These are phyloP conservation scores for Nyctanthes arbortristis DNA, from an alignment of 257 asterid genomes.

Conservation along the genomic window DNA sequence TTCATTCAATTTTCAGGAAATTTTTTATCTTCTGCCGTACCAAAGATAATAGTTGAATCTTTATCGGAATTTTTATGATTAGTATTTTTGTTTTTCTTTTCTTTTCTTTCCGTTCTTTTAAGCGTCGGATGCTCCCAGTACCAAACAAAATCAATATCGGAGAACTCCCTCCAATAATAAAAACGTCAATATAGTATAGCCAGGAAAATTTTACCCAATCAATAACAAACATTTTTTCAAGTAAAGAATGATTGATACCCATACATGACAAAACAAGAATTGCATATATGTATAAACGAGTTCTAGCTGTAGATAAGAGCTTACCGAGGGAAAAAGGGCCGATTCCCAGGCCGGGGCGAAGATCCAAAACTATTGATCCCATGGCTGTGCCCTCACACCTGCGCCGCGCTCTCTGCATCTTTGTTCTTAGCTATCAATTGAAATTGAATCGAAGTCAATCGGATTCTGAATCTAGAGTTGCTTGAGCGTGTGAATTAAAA, in stretches of 20 bases:
- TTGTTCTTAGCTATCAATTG: too few relatives aligned
- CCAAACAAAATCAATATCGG: background rate
- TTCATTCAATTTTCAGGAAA: too few relatives aligned
- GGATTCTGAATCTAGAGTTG: conserved; percentile 16
- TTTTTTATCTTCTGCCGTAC: too few relatives aligned
- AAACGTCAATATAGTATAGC: background rate
- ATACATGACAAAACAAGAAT: too few relatives aligned
- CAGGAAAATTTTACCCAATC: background rate
- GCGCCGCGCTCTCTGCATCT: conserved; percentile 75
- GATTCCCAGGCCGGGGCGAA: conserved; percentile 78
- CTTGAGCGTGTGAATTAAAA: conserved; percentile 19
- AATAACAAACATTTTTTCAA: background rate
- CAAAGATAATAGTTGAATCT: too few relatives aligned
- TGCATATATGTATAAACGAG: background rate
- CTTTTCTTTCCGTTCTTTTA: too few relatives aligned
- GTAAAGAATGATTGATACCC: background rate
- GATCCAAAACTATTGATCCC: conserved; percentile 84
- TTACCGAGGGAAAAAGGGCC: conserved; percentile 85
- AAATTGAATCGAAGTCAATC: conserved; percentile 13
- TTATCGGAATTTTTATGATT: too few relatives aligned
- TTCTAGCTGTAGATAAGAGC: background rate
- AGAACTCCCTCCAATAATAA: background rate
- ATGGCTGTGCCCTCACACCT: conserved; percentile 86
- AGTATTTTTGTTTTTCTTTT: too few relatives aligned
- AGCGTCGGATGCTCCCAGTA: background rate